Evolutionary conservation across 495 filamentous ascomycete species (phyloP).

Genomic region (Daldinia loculata): DNA sequence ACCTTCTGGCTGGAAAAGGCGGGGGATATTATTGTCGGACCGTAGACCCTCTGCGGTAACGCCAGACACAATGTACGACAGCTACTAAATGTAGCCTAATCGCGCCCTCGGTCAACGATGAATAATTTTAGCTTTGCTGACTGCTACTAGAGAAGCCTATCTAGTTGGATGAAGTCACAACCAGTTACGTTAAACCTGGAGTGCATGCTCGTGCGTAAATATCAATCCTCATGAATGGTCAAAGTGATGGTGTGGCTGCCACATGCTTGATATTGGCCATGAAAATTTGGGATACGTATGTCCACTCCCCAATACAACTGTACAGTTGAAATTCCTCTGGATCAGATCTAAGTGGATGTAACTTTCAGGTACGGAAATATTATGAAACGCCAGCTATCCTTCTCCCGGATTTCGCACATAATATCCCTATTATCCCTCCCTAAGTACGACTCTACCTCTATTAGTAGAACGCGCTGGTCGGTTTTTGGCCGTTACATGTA

Average conservation of each 20-base stretch:
- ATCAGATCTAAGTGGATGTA: conserved; percentile 33
- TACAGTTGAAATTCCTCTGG: conserved; percentile 25
- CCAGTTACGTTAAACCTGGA: conserved; percentile 37
- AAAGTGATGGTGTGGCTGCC: conserved; percentile 35
- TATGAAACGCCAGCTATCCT: conserved; percentile 19
- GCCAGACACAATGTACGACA: conserved; percentile 28
- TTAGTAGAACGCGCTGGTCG: conserved; percentile 8
- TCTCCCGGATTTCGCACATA: conserved; percentile 28
- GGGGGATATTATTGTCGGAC: conserved; percentile 44
- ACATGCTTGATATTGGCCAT: conserved; percentile 39
- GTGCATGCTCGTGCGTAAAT: conserved; percentile 30
- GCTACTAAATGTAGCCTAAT: conserved; percentile 19
- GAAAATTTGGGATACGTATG: conserved; percentile 26
- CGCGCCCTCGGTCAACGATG: conserved; percentile 15
- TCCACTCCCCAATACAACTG: conserved; percentile 23
- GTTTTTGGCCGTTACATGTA: not conserved
- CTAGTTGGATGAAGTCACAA: conserved; percentile 40
- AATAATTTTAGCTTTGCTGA: conserved; percentile 26
- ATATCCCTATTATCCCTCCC: conserved; percentile 22
- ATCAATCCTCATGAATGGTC: conserved; percentile 10
- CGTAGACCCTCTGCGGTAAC: conserved; percentile 46
- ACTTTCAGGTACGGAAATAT: conserved; percentile 36
- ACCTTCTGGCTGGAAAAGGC: conserved; percentile 29
- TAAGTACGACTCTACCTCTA: conserved; percentile 26
- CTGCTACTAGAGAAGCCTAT: conserved; percentile 20